These are phyloP conservation scores for Populus tremula DNA, from an alignment of 345 rosid genomes.

Conservation along the genomic window DNA sequence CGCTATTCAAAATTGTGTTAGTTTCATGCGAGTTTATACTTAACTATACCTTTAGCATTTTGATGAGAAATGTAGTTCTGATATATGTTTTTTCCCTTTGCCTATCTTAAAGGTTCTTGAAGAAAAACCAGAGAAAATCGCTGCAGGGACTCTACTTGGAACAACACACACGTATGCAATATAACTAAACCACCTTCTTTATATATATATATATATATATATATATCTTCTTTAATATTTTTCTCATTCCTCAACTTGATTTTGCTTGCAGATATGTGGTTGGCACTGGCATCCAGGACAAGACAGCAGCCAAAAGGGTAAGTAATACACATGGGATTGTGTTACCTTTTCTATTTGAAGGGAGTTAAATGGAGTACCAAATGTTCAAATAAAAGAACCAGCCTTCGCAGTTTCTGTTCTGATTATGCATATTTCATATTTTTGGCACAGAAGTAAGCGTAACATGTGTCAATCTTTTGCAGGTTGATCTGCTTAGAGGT, in stretches of 20 bases:
- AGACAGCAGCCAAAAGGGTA: constrained; percentile 85
- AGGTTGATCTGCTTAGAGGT: constrained; percentile 97
- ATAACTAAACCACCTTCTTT: not conserved
- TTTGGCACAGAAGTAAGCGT: not conserved
- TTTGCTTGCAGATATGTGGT: constrained; percentile 54
- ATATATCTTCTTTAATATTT: not conserved
- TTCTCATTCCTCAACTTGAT: not conserved
- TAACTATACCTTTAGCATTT: not conserved
- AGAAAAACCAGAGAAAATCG: constrained; percentile 77
- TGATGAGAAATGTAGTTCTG: not conserved
- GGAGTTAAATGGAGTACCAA: not conserved
- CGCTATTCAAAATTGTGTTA: constrained; percentile 5
- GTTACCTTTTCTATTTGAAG: not conserved
- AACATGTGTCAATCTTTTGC: not conserved
- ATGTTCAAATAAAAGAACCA: not conserved
- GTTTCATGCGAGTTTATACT: not conserved
- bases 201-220: no score
- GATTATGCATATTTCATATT: not conserved
- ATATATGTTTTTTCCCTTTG: not conserved
- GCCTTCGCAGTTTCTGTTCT: not conserved
- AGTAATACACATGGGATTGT: constrained; percentile 23
- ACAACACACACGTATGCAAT: constrained; percentile 73
- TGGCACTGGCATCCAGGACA: constrained; percentile 75
- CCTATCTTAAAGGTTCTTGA: constrained; percentile 61
- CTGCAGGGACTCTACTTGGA: constrained; percentile 88